A percentile compares a stretch with the other conserved stretches of the same genome.
Conservation (phyloP, 2,329 filamentous ascomycete genomes). For the Penicillium sp. region DNA sequence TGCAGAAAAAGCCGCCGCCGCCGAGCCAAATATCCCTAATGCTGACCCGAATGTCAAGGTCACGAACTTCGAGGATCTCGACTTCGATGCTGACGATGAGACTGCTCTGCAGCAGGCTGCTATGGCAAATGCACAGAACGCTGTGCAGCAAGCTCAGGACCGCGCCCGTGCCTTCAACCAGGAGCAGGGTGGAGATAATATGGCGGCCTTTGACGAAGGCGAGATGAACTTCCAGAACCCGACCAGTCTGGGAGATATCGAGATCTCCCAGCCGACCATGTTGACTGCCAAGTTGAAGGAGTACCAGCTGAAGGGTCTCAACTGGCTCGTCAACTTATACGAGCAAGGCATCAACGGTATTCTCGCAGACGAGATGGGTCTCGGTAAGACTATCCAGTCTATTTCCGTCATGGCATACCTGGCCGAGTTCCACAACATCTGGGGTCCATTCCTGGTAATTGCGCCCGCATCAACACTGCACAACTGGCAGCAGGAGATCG, state of each 20-base stretch:
- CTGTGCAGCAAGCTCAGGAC: slow-evolving; percentile 88
- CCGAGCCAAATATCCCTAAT: slow-evolving; percentile 46
- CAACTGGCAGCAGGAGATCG: slow-evolving; percentile 99
- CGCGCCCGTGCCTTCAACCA: slow-evolving; percentile 92
- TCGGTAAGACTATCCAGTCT: slow-evolving; percentile 97
- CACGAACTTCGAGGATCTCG: slow-evolving; percentile 87
- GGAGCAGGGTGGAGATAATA: slow-evolving; percentile 50
- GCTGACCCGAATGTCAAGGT: slow-evolving; percentile 62
- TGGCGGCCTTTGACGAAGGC: slow-evolving; percentile 79
- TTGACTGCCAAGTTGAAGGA: slow-evolving; percentile 93
- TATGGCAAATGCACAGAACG: slow-evolving; percentile 92
- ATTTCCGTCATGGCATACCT: slow-evolving; percentile 99
- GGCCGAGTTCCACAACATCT: slow-evolving; percentile 94
- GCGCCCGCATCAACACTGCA: slow-evolving; percentile 93
- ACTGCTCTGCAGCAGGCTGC: slow-evolving; percentile 73
- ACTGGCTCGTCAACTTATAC: slow-evolving; percentile 98
- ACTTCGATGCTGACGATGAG: slow-evolving; percentile 95
- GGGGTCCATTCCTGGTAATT: slow-evolving; percentile 95
- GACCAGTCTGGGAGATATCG: slow-evolving; percentile 86
- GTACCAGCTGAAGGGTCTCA: slow-evolving; percentile 97
- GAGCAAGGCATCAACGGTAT: slow-evolving; percentile 99
- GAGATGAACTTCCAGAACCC: slow-evolving; percentile 99
- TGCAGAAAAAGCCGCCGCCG: slow-evolving; percentile 35
- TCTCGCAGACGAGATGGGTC: slow-evolving; percentile 97
- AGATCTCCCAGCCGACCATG: slow-evolving; percentile 90